Percentiles rank a stretch among this genome's conserved stretches.
These are phyloP conservation scores for Mortierella sp. DNA, from an alignment of 371 early-diverging fungal genomes.

Conservation along the genomic window DNA sequence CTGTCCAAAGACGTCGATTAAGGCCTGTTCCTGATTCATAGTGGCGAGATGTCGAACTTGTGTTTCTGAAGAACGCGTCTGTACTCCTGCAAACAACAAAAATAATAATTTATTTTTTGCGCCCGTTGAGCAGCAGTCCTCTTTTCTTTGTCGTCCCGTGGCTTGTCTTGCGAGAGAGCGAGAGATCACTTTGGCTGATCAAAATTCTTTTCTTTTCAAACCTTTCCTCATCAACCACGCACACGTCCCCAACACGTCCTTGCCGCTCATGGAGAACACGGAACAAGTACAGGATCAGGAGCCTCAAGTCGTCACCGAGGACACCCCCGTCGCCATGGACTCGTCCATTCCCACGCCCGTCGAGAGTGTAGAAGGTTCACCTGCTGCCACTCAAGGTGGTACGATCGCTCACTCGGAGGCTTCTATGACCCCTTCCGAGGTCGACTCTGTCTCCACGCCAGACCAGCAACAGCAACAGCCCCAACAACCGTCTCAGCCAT, in stretches of 20 bases:
- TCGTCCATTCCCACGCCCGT: slow-evolving; percentile 22
- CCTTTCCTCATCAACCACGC: background rate
- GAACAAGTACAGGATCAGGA: slow-evolving; percentile 17
- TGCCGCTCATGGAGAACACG: slow-evolving; percentile 4
- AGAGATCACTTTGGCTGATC: background rate
- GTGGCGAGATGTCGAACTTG: slow-evolving; percentile 6
- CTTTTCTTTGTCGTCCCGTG: background rate
- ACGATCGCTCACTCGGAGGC: background rate
- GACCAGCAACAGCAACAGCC: slow-evolving; percentile 7
- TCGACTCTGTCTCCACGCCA: background rate
- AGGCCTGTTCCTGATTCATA: slow-evolving; percentile 29
- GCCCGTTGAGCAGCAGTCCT: background rate
- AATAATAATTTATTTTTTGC: background rate
- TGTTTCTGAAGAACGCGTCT: slow-evolving; percentile 2
- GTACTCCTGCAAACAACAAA: background rate
- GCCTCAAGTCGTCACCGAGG: background rate
- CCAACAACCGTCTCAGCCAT: slow-evolving; percentile 1
- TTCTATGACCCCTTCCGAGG: slow-evolving; percentile 14
- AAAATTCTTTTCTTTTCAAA: background rate
- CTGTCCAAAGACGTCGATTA: slow-evolving; percentile 34
- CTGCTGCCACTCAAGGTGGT: slow-evolving; percentile 11
- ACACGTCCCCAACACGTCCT: background rate
- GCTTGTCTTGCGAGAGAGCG: background rate
- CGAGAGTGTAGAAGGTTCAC: slow-evolving; percentile 24
- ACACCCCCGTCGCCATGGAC: background rate